Percentiles rank a stretch among this genome's conserved stretches.
phyloP scores from a whole-genome alignment of 2,329 filamentous ascomycete species.

The Diplodia scrobiculata region DNA sequence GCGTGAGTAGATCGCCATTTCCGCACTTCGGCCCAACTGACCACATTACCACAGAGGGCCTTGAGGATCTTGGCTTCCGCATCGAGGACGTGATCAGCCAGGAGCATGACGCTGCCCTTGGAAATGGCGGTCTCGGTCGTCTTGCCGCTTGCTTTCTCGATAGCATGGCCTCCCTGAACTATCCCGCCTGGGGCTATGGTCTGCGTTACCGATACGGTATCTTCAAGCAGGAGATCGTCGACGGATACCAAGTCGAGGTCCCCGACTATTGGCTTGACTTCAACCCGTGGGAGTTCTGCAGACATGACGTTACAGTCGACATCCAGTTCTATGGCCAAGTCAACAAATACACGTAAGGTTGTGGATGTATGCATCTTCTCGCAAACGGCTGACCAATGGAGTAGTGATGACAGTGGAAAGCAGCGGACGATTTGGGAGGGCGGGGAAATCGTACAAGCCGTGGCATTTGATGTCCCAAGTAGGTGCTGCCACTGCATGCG shows the following conservation, averaged over 20 bases:
- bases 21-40: slow-evolving; percentile 20
- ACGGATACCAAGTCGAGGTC: slow-evolving; percentile 96
- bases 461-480: slow-evolving; percentile 81
- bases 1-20: slow-evolving; percentile 55
- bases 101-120: slow-evolving; percentile 93
- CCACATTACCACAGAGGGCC: slow-evolving; percentile 63
- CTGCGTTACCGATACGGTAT: slow-evolving; percentile 91
- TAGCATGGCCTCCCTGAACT: slow-evolving; percentile 91
- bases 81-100: slow-evolving; percentile 94
- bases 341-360: slow-evolving; percentile 58
- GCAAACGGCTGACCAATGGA: slow-evolving; percentile 29
- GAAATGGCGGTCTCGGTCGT: slow-evolving; percentile 92
- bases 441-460: slow-evolving; percentile 86
- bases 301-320: slow-evolving; percentile 92
- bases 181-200: slow-evolving; percentile 95
- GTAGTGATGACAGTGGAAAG: slow-evolving; percentile 74
- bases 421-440: slow-evolving; percentile 79
- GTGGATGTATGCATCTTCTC: background rate
- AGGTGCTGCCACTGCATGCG: slow-evolving; percentile 24
- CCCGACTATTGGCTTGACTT: slow-evolving; percentile 99
- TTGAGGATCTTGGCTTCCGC: slow-evolving; percentile 87
- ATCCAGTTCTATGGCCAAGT: slow-evolving; percentile 95
- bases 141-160: slow-evolving; percentile 96
- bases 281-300: slow-evolving; percentile 97
- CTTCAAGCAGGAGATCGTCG: slow-evolving; percentile 98